These are phyloP conservation scores for Kazachstania sp. DNA, from an alignment of 1,139 yeast species.

Conservation along the genomic window DNA sequence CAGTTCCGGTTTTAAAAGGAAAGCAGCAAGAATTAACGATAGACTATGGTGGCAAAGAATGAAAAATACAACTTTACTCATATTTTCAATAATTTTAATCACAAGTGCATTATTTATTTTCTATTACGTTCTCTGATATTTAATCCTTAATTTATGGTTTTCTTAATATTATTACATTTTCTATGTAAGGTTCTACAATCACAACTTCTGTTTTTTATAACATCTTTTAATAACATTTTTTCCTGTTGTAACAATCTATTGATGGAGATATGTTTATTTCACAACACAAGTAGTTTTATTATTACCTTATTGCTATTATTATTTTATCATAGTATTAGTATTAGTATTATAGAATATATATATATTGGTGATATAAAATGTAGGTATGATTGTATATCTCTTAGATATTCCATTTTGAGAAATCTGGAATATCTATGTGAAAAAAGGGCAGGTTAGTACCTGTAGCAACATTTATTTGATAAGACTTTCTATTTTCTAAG, in stretches of 20 bases:
- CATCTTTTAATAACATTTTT: too few species aligned
- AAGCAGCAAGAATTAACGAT: constrained; percentile 56
- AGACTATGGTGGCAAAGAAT: constrained; percentile 55
- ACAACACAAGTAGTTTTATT: too few species aligned
- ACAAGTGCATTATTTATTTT: constrained; percentile 21
- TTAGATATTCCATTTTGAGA: constrained; percentile 33
- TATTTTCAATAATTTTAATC: constrained; percentile 18
- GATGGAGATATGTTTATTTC: too few species aligned
- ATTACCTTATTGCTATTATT: too few species aligned
- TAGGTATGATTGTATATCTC: not conserved
- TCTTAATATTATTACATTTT: not conserved
- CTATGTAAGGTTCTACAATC: too few species aligned
- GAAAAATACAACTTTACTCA: constrained; percentile 20
- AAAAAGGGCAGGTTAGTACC: constrained; percentile 76
- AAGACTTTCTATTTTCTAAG: constrained; percentile 11
- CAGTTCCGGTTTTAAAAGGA: constrained; percentile 63
- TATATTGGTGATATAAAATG: not conserved
- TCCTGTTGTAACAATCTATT: too few species aligned
- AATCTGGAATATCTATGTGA: constrained; percentile 81
- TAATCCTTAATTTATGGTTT: not conserved
- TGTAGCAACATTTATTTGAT: constrained; percentile 43
- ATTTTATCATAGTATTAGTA: too few species aligned
- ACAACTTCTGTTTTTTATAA: too few species aligned
- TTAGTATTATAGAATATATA: too few species aligned
- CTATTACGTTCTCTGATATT: constrained; percentile 12